Base-by-base conservation (phyloP, 345 rosid species). In the Kernera saxatilis region DNA sequence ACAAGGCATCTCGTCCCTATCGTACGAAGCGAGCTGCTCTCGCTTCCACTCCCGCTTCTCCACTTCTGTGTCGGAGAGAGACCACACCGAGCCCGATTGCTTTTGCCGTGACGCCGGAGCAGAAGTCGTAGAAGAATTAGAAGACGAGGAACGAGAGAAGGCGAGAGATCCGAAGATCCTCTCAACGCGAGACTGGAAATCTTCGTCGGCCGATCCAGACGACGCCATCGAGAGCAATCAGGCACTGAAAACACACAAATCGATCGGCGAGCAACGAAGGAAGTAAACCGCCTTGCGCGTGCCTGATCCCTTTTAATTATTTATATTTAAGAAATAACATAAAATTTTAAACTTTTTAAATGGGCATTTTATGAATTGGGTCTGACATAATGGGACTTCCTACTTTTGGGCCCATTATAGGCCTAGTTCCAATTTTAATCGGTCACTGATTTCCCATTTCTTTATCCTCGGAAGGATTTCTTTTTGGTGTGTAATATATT, bases 151-250 rank as follows among this genome's bases (percentile, higher is more conserved):
- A 8, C 67, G 81, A 41, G 88, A 74, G 22, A 81, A 62, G 8
- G 80, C 77, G 18, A 89, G 85, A 3, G 93, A 84, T 30, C 89
- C 91, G 73, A 87, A 90, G 45, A 79, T 76, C 63, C 67, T 82
- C 11, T 71, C 79, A 3, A 87, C 96, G 26, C 88, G 89, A 13
- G 32, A 76, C 45, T 64, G 84, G 72, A 87, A 87, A 53, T 72
- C 79, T 21, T 82, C 85, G 51, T 73, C 86, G 79, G 82, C 77
- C 33, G 77, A 63, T 62, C 75, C 82, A 68, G 79, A 64, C 49
- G 79, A 75, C 58, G 79, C 68, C 80, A 77, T 77, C n/a, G 51
- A 6, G 40, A 65, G 23, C 49, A 36, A 65, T 70, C 13, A 29
- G 45, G n/a, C 55, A 46, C 11, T 61, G 51, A 48, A 62, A 6